These are phyloP conservation scores for Candida krabiensis DNA, from an alignment of 805 yeast species.

Conservation along the genomic window DNA sequence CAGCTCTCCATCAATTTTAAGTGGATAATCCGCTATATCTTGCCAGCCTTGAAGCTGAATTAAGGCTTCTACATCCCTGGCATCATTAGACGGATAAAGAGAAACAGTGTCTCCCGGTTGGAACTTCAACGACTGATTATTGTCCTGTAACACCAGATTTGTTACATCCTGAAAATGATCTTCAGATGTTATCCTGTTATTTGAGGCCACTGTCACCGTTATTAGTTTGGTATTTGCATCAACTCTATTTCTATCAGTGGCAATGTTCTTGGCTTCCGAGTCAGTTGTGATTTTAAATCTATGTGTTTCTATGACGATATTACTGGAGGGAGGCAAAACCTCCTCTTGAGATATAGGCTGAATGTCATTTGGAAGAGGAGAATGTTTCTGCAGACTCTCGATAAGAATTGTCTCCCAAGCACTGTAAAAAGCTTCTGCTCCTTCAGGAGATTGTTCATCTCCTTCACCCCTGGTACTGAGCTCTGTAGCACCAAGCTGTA, in stretches of 20 bases:
- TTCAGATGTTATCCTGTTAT: conserved; percentile 60
- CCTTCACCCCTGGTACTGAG: conserved; percentile 78
- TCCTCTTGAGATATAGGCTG: conserved; percentile 33
- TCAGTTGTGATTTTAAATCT: conserved; percentile 34
- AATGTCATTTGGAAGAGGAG: conserved; percentile 35
- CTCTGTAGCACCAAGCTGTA: conserved; percentile 80
- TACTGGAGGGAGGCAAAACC: conserved; percentile 40
- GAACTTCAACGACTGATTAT: conserved; percentile 35
- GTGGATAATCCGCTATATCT: conserved; percentile 62
- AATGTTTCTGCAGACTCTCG: conserved; percentile 30
- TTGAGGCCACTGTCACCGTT: conserved; percentile 48
- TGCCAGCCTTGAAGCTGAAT: conserved; percentile 74
- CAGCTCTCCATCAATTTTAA: conserved; percentile 38
- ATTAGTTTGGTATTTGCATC: conserved; percentile 6
- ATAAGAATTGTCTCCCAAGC: conserved; percentile 67
- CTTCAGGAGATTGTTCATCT: conserved; percentile 80
- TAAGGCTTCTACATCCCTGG: conserved; percentile 60
- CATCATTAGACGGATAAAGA: conserved; percentile 72
- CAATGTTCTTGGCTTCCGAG: conserved; percentile 26
- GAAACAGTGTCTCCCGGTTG: conserved; percentile 81
- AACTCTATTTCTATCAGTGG: conserved; percentile 30
- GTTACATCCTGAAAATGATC: conserved; percentile 93
- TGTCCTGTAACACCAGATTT: conserved; percentile 46
- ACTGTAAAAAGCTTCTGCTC: conserved; percentile 70
- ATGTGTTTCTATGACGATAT: conserved; percentile 27